Evolutionary conservation across 78 protist genomes (phyloP).

Genomic region (Polysphondylium violaceum): DNA sequence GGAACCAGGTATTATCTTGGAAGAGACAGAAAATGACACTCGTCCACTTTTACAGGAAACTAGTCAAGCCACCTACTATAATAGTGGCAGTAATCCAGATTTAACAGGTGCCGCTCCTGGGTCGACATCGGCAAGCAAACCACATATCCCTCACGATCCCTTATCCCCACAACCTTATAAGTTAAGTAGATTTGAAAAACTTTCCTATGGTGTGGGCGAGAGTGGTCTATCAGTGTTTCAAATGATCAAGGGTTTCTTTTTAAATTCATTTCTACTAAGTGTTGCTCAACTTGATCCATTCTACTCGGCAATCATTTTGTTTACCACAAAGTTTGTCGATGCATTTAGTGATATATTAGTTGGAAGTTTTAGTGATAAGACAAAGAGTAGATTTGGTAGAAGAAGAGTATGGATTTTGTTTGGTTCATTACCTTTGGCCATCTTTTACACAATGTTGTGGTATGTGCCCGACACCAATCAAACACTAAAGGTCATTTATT

Average conservation of each 20-base stretch:
- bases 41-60: too few species aligned
- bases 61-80: too few species aligned
- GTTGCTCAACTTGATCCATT: constrained; percentile 52
- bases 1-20: too few species aligned
- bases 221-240: constrained; percentile 55
- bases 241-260: constrained; percentile 68
- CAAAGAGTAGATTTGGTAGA: constrained; percentile 67
- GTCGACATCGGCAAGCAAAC: too few species aligned
- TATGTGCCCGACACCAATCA: background rate
- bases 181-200: constrained; percentile 5
- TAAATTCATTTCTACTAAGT: constrained; percentile 45
- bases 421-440: constrained; percentile 55
- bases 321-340: constrained; percentile 66
- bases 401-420: constrained; percentile 77
- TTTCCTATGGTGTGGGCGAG: constrained; percentile 53
- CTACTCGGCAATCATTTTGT: constrained; percentile 58
- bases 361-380: constrained; percentile 57
- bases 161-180: too few species aligned
- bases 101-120: too few species aligned
- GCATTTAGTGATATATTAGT: constrained; percentile 67
- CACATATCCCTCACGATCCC: too few species aligned
- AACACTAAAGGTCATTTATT: constrained; percentile 29
- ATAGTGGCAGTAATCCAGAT: too few species aligned
- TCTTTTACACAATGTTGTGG: constrained; percentile 57
- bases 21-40: too few species aligned